These are phyloP conservation scores for Blumeriella jaapii DNA, from an alignment of 2,329 filamentous ascomycete genomes.

Conservation along the genomic window DNA sequence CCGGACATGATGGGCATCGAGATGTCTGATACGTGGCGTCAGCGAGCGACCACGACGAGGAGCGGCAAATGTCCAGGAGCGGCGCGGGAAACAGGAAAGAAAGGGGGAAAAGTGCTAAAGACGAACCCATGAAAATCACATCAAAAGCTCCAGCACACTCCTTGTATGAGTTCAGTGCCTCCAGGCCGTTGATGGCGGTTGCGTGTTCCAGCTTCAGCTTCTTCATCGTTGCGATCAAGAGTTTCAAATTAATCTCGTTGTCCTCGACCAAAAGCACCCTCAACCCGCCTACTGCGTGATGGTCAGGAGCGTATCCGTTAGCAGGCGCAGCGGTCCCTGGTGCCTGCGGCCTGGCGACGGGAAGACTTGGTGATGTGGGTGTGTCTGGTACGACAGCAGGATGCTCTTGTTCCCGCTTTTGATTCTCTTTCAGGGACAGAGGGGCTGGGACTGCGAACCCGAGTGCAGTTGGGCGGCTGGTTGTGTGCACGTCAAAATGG, in stretches of 20 bases:
- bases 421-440: neutral
- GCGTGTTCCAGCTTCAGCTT: constrained; percentile 26
- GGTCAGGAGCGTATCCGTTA: neutral
- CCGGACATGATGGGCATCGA: constrained; percentile 46
- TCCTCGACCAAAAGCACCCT: constrained; percentile 32
- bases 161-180: constrained; percentile 33
- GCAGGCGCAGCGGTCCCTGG: neutral
- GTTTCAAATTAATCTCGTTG: constrained; percentile 31
- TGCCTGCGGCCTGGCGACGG: neutral
- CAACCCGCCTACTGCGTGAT: constrained; percentile 9
- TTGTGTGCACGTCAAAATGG: neutral
- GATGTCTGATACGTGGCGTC: too few species aligned
- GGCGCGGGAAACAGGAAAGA: too few species aligned
- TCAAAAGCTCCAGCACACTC: constrained; percentile 27
- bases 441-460: constrained; percentile 5
- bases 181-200: constrained; percentile 34
- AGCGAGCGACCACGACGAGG: too few species aligned
- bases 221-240: constrained; percentile 25
- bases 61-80: too few species aligned
- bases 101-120: too few species aligned
- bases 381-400: neutral
- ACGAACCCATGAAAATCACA: constrained; percentile 37
- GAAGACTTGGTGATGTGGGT: neutral
- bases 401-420: neutral
- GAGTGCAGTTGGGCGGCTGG: constrained; percentile 4